phyloP scores from a whole-genome alignment of 768 basidiomycete genomes.

The Leucocoprinus leucothites region DNA sequence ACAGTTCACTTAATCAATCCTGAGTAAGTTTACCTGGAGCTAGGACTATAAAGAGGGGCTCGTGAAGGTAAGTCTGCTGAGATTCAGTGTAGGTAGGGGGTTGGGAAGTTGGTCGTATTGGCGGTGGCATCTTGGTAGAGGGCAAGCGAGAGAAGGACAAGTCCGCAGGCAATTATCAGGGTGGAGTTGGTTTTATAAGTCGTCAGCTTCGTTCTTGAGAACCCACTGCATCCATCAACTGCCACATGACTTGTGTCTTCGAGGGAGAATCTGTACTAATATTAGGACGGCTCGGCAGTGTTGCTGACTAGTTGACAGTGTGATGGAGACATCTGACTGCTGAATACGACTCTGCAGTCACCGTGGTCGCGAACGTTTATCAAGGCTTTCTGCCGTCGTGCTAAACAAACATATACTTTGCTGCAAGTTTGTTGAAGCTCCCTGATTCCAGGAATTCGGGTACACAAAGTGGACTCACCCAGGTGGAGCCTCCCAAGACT shows the following conservation, averaged over 20 bases:
- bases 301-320: not conserved
- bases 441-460: too few relatives aligned
- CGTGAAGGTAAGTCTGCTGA: not conserved
- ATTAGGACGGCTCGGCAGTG: not conserved
- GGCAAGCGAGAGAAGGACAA: not conserved
- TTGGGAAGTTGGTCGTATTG: conserved; percentile 1
- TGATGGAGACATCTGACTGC: too few relatives aligned
- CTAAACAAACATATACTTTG: too few relatives aligned
- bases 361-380: too few relatives aligned
- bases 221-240: not conserved
- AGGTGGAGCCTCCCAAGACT: too few relatives aligned
- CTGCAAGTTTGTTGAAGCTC: too few relatives aligned
- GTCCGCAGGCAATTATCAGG: not conserved
- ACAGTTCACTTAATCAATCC: not conserved
- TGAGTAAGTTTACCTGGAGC: not conserved
- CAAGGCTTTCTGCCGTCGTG: too few relatives aligned
- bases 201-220: not conserved
- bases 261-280: not conserved
- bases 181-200: not conserved
- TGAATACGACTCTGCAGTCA: too few relatives aligned
- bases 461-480: too few relatives aligned
- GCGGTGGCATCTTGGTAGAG: not conserved
- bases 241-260: not conserved
- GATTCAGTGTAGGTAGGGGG: conserved; percentile 7
- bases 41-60: not conserved